A percentile compares a stretch with the other conserved stretches of the same genome.
Evolutionary conservation across 2,329 filamentous ascomycete species (phyloP).

Genomic region (Botrytis fragariae): DNA sequence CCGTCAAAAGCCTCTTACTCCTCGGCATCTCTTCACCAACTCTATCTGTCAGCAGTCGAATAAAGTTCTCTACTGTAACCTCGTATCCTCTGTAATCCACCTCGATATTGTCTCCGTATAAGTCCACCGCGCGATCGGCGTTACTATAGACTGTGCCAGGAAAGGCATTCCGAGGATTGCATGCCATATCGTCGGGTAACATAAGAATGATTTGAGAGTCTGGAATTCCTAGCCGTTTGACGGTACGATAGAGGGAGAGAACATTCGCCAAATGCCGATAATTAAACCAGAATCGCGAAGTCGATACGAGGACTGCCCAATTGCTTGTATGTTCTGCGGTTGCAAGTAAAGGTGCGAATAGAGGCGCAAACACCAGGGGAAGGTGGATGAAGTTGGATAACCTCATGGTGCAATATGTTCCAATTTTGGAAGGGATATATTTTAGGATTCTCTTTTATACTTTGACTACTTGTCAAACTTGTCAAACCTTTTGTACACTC

Average conservation of each 20-base stretch:
- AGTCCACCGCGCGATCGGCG: slow-evolving; percentile 87
- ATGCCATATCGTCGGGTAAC: slow-evolving; percentile 99
- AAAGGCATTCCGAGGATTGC: slow-evolving; percentile 97
- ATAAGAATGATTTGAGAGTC: slow-evolving; percentile 99
- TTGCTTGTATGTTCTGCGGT: slow-evolving; percentile 87
- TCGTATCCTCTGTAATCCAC: slow-evolving; percentile 98
- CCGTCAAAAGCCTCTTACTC: slow-evolving; percentile 89
- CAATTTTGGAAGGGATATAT: too few relatives aligned
- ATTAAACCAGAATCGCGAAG: slow-evolving; percentile 99
- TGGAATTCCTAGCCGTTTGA: slow-evolving; percentile 95
- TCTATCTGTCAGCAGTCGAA: slow-evolving; percentile 88
- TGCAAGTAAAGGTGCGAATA: slow-evolving; percentile 44
- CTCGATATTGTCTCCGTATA: slow-evolving; percentile 98
- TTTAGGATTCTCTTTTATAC: neutral
- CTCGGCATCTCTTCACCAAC: slow-evolving; percentile 92
- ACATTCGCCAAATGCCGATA: slow-evolving; percentile 98
- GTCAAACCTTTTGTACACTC: neutral
- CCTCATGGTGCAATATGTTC: slow-evolving; percentile 46
- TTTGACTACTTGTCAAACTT: neutral
- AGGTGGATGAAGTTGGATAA: slow-evolving; percentile 42
- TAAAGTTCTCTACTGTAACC: slow-evolving; percentile 98
- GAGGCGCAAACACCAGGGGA: slow-evolving; percentile 48
- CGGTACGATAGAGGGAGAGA: slow-evolving; percentile 93
- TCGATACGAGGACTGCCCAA: slow-evolving; percentile 98
- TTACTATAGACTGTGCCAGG: slow-evolving; percentile 98